Conservation (phyloP, 768 basidiomycete genomes). For the Cystofilobasidium bisporidii region DNA sequence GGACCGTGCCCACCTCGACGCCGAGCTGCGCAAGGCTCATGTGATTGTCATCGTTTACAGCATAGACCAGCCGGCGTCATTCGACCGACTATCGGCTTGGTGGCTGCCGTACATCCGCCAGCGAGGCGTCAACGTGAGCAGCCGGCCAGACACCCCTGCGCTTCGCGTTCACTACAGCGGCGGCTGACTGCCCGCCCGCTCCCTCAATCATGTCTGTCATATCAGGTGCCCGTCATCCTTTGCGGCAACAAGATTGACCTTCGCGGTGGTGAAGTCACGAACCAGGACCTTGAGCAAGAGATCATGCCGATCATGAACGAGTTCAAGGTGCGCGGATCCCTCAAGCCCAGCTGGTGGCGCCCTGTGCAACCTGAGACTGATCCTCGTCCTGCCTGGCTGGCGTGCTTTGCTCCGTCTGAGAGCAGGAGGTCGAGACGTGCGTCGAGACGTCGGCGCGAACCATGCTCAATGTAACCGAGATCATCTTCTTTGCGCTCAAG, state of each 20-base stretch:
- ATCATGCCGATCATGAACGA: conserved; percentile 96
- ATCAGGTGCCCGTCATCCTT: conserved; percentile 85
- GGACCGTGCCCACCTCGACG: conserved; percentile 79
- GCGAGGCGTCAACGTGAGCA: conserved; percentile 87
- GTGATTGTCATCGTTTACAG: conserved; percentile 97
- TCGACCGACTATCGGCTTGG: conserved; percentile 94
- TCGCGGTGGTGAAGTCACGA: conserved; percentile 83
- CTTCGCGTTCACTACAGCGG: no score
- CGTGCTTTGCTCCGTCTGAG: not conserved
- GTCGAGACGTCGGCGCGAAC: conserved; percentile 52
- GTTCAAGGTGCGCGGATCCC: conserved; percentile 64
- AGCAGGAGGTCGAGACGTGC: conserved; percentile 99
- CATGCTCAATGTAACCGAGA: conserved; percentile 85
- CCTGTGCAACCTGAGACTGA: not conserved
- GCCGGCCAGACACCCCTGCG: no score
- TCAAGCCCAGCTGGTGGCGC: not conserved
- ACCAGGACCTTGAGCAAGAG: conserved; percentile 82
- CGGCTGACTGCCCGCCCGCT: no score
- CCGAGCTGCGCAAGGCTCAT: conserved; percentile 92
- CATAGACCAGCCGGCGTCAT: conserved; percentile 90
- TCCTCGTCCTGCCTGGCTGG: not conserved
- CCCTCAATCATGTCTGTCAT: no score
- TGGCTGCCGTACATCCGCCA: conserved; percentile 94
- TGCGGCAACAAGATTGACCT: conserved; percentile 98
- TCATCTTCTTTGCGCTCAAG: conserved; percentile 97